Base-by-base conservation (phyloP, 768 basidiomycete genomes). In the Russula sp. region DNA sequence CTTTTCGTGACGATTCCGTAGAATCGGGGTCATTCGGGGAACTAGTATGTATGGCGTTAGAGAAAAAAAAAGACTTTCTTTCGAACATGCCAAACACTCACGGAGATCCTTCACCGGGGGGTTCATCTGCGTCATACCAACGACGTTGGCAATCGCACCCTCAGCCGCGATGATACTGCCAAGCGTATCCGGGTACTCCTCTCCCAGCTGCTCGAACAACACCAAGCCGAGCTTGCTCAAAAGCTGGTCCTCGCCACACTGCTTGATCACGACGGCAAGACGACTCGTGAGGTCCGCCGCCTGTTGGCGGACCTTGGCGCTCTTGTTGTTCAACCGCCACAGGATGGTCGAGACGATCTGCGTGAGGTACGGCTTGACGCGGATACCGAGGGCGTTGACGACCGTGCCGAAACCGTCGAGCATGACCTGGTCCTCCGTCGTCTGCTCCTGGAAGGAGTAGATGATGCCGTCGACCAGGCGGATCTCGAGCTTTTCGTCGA, bases 51-150 rank as follows among this genome's bases (percentile, higher is more conserved):
- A 37, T 47, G 6, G 14, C 9, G 22, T 57, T 32, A 57, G 55
- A 39, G 3, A 40, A 53, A 27, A n/a, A 9, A 20, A 27, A 27
- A 27, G 40, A 27, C 27, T 9, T 14, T 20, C 9, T 16, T n/a
- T 35, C 1, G 11, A 61, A 35, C 53, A 14, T 62, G 52, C 65
- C 51, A 59, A 63, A 57, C 11, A 87, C 95, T 84, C 75, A 97
- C 95, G 73, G 62, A 99, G 86, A 82, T 99, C 97, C 75, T 99
- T 99, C 32, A 99, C 95, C 0, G 97, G 97, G 14, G 97, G 97
- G 73, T 97, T 98, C 97, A 99, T 99, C 74, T 98, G 94, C 10
- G 97, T 97, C 97, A 98, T 99, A 76, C 97, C 97, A 66, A 99
- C 97, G 55, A 98, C 97, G 70, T 98, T 98, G 68, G 97, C 97